Evolutionary conservation across 805 yeast species (phyloP), one percentile per base, ranked within the genome.

Genomic region (Myxozyma monticola): DNA sequence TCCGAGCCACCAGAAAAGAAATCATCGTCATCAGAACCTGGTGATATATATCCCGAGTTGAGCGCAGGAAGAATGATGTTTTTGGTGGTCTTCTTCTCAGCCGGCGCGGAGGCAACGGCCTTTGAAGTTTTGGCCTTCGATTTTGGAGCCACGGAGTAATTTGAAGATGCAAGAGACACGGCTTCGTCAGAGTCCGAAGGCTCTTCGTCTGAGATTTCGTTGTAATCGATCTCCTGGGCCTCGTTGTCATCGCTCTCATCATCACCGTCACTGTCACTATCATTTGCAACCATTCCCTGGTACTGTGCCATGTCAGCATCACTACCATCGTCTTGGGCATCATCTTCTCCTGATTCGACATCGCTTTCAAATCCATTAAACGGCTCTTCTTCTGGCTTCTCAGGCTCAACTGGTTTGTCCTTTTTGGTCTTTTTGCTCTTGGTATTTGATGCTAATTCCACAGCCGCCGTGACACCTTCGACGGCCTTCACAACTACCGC

Each of bases 1-100:
- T 65, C 63, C 14, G 74, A 76, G 47, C 71, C 71, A 2, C 64
- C 64, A n/a, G 73, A 75, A 26, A 26, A 18, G 7, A 30, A 53
- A n/a, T 40, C 49, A 40, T 68, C 71, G 37, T 78, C 84, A 14
- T 76, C 80, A 30, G 86, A 95, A 0, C 87, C 83, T 2, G 85
- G 96, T 4, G 96, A 88, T 52, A 77, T 78, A 67, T 87, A 93
- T 3, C 99, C 99, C 0, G 79, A 71, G 45, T 84, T 81, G 43
- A 89, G 72, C 39, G 79, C 81, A 0, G 96, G 96, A 12, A 88
- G 73, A 9, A 64, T 65, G n/a, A 64, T 59, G 3, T 37, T 59
- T 15, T 53, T 51, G 21, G 25, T 18, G 41, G 28, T 9, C 15
- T 24, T n/a, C 26, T 8, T 18, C 39, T 36, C 7, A 28, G 31